phyloP scores from a whole-genome alignment of 1,139 yeast genomes.

The Blastobotrys capitulatus region DNA sequence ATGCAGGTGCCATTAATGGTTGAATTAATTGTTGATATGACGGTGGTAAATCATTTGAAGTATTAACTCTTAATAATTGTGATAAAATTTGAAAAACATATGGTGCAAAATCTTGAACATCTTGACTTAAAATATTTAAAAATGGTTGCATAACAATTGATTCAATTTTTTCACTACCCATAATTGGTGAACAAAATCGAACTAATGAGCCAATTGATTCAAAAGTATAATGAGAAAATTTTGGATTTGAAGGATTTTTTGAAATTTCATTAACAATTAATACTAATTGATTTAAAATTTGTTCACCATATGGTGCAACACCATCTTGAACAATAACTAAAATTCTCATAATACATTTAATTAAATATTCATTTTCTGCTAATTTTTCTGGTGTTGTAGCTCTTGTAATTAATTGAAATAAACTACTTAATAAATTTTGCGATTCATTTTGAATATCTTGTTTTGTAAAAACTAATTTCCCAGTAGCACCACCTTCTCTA shows the following conservation, averaged over 20 bases:
- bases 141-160: conserved; percentile 60
- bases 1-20: conserved; percentile 80
- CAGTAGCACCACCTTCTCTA: conserved; percentile 43
- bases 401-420: conserved; percentile 60
- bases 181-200: conserved; percentile 42
- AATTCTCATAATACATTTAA: conserved; percentile 84
- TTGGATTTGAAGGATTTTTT: conserved; percentile 92
- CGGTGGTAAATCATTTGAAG: conserved; percentile 47
- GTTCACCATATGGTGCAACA: conserved; percentile 38
- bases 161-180: conserved; percentile 41
- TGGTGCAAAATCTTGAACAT: conserved; percentile 91
- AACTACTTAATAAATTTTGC: conserved; percentile 51
- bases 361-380: conserved; percentile 90
- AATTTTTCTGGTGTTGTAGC: conserved; percentile 77
- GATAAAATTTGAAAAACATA: conserved; percentile 87
- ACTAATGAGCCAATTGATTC: conserved; percentile 80
- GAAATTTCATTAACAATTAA: conserved; percentile 65
- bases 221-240: conserved; percentile 83
- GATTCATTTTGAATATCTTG: conserved; percentile 58
- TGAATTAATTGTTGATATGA: conserved; percentile 61
- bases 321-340: conserved; percentile 69
- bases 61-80: conserved; percentile 62
- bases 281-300: conserved; percentile 55
- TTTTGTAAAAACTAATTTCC: conserved; percentile 61
- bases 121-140: conserved; percentile 64